Evolutionary conservation across 2,329 filamentous ascomycete species (phyloP), one percentile per base, ranked within the genome.

Genomic region (Fusarium buxicola): DNA sequence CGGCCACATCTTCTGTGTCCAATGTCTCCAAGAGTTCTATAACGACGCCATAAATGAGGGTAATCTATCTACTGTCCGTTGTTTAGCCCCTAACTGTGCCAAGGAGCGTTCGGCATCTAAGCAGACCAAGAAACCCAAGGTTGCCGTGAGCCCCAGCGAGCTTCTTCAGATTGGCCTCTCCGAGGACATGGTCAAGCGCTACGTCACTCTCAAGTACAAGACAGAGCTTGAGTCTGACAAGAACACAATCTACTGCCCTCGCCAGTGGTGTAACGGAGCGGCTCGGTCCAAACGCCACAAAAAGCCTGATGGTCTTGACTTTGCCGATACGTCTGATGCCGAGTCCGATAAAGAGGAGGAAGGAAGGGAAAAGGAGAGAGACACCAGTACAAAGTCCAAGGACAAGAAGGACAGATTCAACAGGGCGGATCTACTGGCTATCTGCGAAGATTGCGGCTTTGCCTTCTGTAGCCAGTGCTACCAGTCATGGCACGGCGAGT

Each of bases 401-500:
- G 73, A 60, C 24, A 69, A 67, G 25, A 54, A 53, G 8, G 65
- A 69, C 18, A 66, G 66, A 74, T 85, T 61, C 74, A 81, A 77
- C 43, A 69, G 68, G 51, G 82, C 83, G 1, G 90, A 95, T 47
- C 85, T 92, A 9, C 81, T 98, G 1, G 85, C 89, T 25, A 88
- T 98, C 40, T 99, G 95, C 75, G 92, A 94, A 73, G 92, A 96
- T 72, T 98, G 94, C 77, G 82, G 83, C 10, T 92, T 95, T 69
- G 94, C 95, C 11, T 99, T 99, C 74, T 99, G 95, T 77, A 81
- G 77, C 60, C 81, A 85, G 45, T 89, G 87, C 66, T 75, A 71
- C 18, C 84, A 91, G 72, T 89, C 91, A n/a, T 99, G 95, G 95
- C 95, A 99, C 73, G 95, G 95, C 59, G 92, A 95, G 66, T 90